Evolutionary conservation across 306 rosid species (phyloP), one percentile per base, ranked within the genome.

Genomic region (Astragalus glycyphyllos): DNA sequence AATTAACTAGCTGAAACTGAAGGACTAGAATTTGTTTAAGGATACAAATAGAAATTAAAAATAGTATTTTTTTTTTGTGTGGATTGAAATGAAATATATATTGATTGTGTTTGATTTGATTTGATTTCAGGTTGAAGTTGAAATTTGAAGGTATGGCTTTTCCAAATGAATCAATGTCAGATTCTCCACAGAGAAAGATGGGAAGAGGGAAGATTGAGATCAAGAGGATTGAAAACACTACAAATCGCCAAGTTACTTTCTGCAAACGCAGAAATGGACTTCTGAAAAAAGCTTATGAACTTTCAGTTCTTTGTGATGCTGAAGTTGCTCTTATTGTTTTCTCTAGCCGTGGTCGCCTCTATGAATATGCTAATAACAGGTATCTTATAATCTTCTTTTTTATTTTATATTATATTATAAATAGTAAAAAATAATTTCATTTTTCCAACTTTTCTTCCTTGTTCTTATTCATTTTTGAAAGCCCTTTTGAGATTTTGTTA

Each of bases 161-260:
- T 69, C 88, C 83, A 60, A 79, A 82, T 74, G 83, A 81, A 58
- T 72, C 86, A 72, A 55, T 78, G 88, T 35, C 81, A 15, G 61
- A 61, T 12, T 85, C 96, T 37, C 85, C 92, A 0, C 95, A 84
- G 63, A 87, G 96, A 74, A 95, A 89, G 88, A 41, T 89, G 84
- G 99, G 97, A 44, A 89, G 99, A 42, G 99, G 99, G 42, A 95
- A 95, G 86, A 91, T 95, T 73, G 96, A 87, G 89, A 95, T 95
- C 80, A 91, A 90, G 87, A 42, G 99, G 90, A 95, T 95, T 69
- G 99, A 95, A 79, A 95, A 95, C 92, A 91, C 97, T 0, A 95
- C 99, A 10, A 95, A 95, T 82, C 96, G 99, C 11, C 99, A 95
- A 86, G 99, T 95, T 5, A 95, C 99, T 41, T 95, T 95, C 84